Conservation (phyloP, 2,329 filamentous ascomycete genomes). For the Pseudogymnoascus sp. region DNA sequence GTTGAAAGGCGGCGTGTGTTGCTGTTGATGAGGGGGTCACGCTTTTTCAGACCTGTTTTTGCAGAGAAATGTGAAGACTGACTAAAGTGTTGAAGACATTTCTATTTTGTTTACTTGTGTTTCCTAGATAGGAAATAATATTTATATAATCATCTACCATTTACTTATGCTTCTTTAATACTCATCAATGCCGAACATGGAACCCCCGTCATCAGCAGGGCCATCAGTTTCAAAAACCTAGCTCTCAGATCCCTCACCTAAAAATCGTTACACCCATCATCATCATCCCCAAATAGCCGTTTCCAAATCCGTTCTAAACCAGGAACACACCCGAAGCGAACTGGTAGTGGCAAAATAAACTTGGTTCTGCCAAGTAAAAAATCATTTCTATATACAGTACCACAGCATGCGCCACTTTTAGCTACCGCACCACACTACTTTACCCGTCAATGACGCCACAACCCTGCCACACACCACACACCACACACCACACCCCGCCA, state of each 20-base stretch:
- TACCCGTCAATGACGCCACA: background rate
- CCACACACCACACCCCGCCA: too few species aligned
- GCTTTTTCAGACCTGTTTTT: conserved; percentile 50
- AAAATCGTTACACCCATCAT: too few species aligned
- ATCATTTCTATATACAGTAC: too few species aligned
- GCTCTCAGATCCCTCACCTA: too few species aligned
- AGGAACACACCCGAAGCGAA: background rate
- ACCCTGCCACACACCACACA: background rate
- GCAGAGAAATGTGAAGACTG: conserved; percentile 44
- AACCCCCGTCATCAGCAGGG: background rate
- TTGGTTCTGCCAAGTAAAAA: background rate
- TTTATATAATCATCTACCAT: too few species aligned
- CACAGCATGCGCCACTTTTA: too few species aligned
- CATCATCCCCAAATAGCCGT: background rate
- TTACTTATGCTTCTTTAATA: too few species aligned
- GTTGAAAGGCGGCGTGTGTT: background rate
- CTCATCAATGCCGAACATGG: background rate
- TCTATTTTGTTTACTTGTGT: conserved; percentile 11
- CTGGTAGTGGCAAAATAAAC: background rate
- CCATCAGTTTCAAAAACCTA: background rate
- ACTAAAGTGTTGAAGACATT: conserved; percentile 52
- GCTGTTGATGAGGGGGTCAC: conserved; percentile 27
- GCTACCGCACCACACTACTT: background rate
- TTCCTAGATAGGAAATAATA: background rate
- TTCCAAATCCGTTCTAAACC: background rate